These are phyloP conservation scores for Ustulina deusta DNA, from an alignment of 2,329 filamentous ascomycete genomes.

Conservation along the genomic window DNA sequence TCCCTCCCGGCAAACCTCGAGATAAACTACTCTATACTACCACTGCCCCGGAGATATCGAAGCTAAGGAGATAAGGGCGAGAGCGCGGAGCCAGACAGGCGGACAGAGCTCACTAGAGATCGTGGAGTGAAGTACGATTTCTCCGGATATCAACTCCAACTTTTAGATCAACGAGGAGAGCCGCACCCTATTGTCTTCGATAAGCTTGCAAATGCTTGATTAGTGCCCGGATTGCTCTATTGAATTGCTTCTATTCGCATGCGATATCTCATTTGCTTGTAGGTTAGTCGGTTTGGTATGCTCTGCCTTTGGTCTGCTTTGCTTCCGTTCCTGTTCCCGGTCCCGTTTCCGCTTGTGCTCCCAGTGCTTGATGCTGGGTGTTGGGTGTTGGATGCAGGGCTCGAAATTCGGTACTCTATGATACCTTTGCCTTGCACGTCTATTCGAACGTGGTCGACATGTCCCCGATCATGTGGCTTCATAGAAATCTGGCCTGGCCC, in stretches of 20 bases:
- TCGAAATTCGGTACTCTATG: no score
- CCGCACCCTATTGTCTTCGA: slow-evolving; percentile 4
- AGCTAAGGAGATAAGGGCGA: slow-evolving; percentile 9
- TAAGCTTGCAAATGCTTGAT: slow-evolving; percentile 25
- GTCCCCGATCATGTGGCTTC: neutral
- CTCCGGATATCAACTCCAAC: slow-evolving; percentile 26
- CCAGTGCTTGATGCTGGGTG: neutral
- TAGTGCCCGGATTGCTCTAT: slow-evolving; percentile 23
- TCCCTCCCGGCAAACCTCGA: slow-evolving; percentile 39
- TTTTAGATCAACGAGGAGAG: slow-evolving; percentile 33
- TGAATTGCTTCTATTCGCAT: slow-evolving; percentile 42
- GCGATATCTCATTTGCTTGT: slow-evolving; percentile 42
- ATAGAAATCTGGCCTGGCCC: slow-evolving; percentile 1
- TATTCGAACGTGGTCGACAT: neutral
- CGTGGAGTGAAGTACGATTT: slow-evolving; percentile 11
- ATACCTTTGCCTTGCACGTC: no score
- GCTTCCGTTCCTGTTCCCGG: neutral
- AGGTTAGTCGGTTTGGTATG: slow-evolving; percentile 25
- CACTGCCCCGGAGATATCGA: slow-evolving; percentile 5
- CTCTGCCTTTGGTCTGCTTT: slow-evolving; percentile 11
- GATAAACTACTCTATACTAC: slow-evolving; percentile 19
- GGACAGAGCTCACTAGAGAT: slow-evolving; percentile 8
- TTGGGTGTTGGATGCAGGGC: neutral
- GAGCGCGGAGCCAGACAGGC: slow-evolving; percentile 7
- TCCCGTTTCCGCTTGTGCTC: neutral